A percentile compares a stretch with the other conserved stretches of the same genome.
Evolutionary conservation across 345 rosid genomes (phyloP).

Genomic region (Cardamine resedifolia): DNA sequence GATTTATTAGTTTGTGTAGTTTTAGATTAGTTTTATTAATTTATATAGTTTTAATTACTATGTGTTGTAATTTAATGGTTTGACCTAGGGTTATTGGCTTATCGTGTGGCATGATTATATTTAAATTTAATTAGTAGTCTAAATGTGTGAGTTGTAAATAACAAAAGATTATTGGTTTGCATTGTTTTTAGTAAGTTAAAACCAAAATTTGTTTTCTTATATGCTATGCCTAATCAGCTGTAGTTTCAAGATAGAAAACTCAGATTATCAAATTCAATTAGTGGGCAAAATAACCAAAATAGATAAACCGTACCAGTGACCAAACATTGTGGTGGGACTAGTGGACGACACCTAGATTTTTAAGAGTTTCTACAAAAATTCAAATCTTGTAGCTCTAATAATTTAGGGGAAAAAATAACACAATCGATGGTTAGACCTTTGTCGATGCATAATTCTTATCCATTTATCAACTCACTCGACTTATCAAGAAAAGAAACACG

Average conservation of each 20-base stretch:
- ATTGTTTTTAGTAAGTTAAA: neutral
- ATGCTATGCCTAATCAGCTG: neutral
- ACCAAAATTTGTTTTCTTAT: no score
- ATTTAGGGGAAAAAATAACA: neutral
- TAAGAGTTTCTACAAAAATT: neutral
- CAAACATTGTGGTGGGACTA: neutral
- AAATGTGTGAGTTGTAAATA: neutral
- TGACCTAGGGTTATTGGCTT: neutral
- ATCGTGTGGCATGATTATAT: no score
- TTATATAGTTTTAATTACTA: neutral
- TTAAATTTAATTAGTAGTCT: neutral
- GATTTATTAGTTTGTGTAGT: neutral
- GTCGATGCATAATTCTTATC: neutral
- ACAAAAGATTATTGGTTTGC: neutral
- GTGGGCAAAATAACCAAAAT: neutral
- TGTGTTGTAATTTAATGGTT: neutral
- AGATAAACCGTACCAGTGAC: neutral
- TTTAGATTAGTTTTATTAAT: neutral
- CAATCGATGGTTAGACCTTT: neutral
- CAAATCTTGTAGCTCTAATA: neutral
- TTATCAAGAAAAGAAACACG: slow-evolving; percentile 5
- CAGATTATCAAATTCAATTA: neutral
- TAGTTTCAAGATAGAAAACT: neutral
- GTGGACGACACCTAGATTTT: neutral
- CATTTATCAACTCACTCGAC: neutral